Conservation (phyloP, 306 rosid genomes). For the Malus asiatica region DNA sequence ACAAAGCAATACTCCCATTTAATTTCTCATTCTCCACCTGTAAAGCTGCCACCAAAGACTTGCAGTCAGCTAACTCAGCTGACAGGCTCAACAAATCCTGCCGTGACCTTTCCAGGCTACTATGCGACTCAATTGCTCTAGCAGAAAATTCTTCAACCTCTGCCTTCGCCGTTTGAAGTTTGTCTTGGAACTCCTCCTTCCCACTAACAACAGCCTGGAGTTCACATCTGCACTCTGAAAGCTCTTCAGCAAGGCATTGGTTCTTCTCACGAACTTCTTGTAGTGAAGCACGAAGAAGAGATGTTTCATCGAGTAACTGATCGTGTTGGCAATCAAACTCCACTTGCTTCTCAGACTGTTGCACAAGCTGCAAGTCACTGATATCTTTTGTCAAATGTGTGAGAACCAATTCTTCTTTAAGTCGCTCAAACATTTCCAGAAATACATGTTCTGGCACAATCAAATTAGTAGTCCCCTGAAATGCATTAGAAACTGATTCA, state of each 20-base stretch:
- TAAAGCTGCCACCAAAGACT: constrained; percentile 46
- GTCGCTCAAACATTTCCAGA: constrained; percentile 44
- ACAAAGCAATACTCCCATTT: constrained; percentile 36
- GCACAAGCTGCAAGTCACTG: constrained; percentile 50
- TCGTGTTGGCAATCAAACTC: constrained; percentile 42
- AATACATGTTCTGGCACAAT: constrained; percentile 21
- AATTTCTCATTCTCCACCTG: constrained; percentile 55
- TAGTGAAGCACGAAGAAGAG: constrained; percentile 42
- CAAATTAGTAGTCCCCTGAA: constrained; percentile 23
- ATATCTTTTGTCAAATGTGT: constrained; percentile 51
- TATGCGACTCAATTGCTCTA: constrained; percentile 49
- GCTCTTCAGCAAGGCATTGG: constrained; percentile 55
- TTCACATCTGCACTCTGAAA: constrained; percentile 49
- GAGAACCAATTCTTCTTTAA: constrained; percentile 72
- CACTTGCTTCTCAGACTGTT: constrained; percentile 48
- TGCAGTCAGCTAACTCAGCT: constrained; percentile 61
- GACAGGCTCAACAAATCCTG: constrained; percentile 43
- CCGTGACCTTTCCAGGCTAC: constrained; percentile 45
- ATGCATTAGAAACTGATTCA: constrained; percentile 26
- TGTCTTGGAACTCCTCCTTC: constrained; percentile 49
- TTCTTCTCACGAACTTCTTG: constrained; percentile 47
- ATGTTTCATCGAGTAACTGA: constrained; percentile 42
- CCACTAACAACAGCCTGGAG: constrained; percentile 41
- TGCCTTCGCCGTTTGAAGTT: constrained; percentile 34
- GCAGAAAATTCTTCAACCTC: constrained; percentile 57